Evolutionary conservation across 2,329 filamentous ascomycete genomes (phyloP).

Genomic region (Ceratocystis ficicola): DNA sequence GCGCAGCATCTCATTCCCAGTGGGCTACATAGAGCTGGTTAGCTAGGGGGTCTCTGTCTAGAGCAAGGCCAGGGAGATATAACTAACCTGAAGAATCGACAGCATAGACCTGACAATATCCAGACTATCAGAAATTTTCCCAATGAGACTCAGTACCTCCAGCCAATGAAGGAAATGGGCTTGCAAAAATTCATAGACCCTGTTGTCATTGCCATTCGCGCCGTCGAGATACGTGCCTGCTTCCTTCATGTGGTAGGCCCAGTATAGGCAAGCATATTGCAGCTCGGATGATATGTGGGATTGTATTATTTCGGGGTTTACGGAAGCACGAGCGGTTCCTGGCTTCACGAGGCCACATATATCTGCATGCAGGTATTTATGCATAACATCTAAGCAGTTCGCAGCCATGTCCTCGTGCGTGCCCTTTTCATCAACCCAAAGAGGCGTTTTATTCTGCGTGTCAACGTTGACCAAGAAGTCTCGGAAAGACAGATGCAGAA

Average conservation of each 20-base stretch:
- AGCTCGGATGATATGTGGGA: not conserved
- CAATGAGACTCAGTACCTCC: constrained; percentile 5
- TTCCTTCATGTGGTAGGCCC: not conserved
- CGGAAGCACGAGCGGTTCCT: not conserved
- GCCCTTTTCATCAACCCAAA: not conserved
- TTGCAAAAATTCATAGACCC: constrained; percentile 27
- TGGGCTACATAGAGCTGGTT: not conserved
- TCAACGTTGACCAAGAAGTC: not conserved
- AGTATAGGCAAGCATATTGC: not conserved
- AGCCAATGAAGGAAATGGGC: not conserved
- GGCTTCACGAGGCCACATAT: not conserved
- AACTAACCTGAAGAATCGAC: not conserved
- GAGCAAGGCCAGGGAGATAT: not conserved
- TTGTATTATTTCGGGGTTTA: not conserved
- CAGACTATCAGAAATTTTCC: not conserved
- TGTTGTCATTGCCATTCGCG: constrained; percentile 24
- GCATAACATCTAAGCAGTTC: not conserved
- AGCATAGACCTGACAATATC: not conserved
- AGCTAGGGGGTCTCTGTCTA: too few relatives aligned
- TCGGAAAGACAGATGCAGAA: not conserved
- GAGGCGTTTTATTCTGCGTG: not conserved
- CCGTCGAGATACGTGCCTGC: constrained; percentile 23
- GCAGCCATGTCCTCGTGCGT: not conserved
- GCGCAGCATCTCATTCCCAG: not conserved
- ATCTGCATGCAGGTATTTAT: not conserved